Base-by-base conservation (phyloP, 1,284 basidiomycete species). In the Pseudozyma sp. region DNA sequence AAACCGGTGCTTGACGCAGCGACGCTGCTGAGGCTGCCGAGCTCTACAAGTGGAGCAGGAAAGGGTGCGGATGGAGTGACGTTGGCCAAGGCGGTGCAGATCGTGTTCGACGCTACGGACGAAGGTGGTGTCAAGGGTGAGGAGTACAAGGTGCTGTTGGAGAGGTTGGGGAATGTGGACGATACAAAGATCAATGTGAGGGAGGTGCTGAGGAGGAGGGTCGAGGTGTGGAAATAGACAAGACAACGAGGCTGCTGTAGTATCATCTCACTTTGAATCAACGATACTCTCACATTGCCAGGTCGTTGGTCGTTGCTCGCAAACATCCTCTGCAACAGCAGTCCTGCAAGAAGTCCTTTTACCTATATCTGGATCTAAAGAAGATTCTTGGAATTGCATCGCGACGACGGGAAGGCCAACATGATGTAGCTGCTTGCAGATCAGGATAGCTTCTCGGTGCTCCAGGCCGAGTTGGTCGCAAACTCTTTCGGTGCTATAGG, bases 381-480 rank as follows among this genome's bases (percentile, higher is more conserved):
- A 24, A 24, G 24, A 24, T 24, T 24, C 24, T 24, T 24, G 24
- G 24, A 24, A 24, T 24, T 24, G 24, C 24, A 24, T 24, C 24
- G 24, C 24, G 24, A 24, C 24, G 24, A 24, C 24, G 24, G 24
- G 24, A 24, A 24, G 35, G 35, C 35, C 9, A 37, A 4, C 35
- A 37, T 42, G 40, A n/a, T n/a, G 40, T 7, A 10, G 16, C 7
- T 42, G 7, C 7, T 14, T 16, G 7, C 33, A 19, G 49, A 53
- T 39, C 24, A 74, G 4, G 61, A 47, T n/a, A 75, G 52, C 52
- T 71, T 75, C 39, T 84, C 82, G 13, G 82, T 81, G 7, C 60
- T 59, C 82, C 82, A 84, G 35, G 61, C 76, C 48, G 75, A 79
- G 61, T 81, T 83, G 43, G 81, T 83, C n/a, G 81, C 80, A 54